A percentile compares a stretch with the other conserved stretches of the same genome.
phyloP scores from a whole-genome alignment of 2,329 filamentous ascomycete genomes.

The Lachnellula suecica region DNA sequence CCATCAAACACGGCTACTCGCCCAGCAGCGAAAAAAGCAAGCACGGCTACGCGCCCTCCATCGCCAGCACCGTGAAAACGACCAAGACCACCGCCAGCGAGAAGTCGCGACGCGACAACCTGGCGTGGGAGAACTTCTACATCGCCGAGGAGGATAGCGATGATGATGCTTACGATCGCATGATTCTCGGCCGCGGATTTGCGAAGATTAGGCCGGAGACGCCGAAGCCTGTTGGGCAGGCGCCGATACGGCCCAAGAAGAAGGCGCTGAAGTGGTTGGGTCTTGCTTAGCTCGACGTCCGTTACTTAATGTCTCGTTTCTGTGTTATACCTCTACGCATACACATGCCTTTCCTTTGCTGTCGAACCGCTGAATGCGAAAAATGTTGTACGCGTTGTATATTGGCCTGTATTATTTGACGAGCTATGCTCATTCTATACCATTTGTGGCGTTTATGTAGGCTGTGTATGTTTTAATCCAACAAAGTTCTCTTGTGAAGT shows the following conservation, averaged over 20 bases:
- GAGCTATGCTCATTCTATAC: too few species aligned
- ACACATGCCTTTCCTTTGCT: neutral
- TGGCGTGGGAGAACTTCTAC: conserved; percentile 30
- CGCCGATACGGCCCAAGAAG: conserved; percentile 5
- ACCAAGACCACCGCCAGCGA: too few species aligned
- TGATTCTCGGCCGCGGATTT: conserved; percentile 28
- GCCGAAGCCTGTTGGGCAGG: neutral
- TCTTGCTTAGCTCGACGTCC: too few species aligned
- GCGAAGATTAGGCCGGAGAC: conserved; percentile 18
- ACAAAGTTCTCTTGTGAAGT: too few species aligned
- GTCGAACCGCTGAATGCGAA: too few species aligned
- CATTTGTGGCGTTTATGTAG: too few species aligned
- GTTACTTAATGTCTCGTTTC: too few species aligned
- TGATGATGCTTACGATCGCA: conserved; percentile 33
- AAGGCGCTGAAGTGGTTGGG: conserved; percentile 41
- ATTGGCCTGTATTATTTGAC: too few species aligned
- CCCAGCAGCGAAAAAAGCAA: conserved; percentile 5
- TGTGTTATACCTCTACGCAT: too few species aligned
- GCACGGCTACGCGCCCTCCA: conserved; percentile 11
- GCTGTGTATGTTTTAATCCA: too few species aligned
- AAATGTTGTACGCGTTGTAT: neutral
- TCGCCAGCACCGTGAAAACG: conserved; percentile 13
- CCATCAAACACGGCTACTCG: conserved; percentile 9
- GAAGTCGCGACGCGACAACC: conserved; percentile 6
- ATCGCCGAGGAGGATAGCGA: conserved; percentile 33